Evolutionary conservation across 2,329 filamentous ascomycete species (phyloP), one percentile per base, ranked within the genome.

Genomic region (Drechmeria coniospora): DNA sequence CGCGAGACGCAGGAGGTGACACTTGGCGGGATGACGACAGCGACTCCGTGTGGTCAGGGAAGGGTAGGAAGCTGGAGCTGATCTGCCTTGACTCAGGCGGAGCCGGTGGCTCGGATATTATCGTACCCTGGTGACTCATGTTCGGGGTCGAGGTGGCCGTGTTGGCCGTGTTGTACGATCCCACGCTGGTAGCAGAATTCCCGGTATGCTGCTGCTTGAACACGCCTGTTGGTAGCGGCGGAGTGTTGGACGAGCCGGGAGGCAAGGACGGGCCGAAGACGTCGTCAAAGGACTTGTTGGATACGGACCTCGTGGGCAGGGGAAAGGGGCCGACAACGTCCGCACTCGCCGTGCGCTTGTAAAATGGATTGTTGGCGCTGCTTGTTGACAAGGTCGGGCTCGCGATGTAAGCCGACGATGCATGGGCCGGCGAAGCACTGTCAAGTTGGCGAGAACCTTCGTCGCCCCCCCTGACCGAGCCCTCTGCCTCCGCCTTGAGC

Each of bases 291-390:
- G 75, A 74, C 51, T 68, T 74, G 37, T 81, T 75, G 26, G 63
- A 60, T 31, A 61, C 60, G 26, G 58, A 55, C 40, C 57, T 56
- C 8, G 63, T 52, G 9, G 63, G 57, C 8, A 63, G 56, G 17
- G 57, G 47, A 34, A 70, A 72, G 10, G 63, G 56, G 22, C 62
- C 59, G 54, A 68, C 63, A 32, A 72, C 63, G 37, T 74, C 65
- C 21, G 68, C 63, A 51, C 72, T 75, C 32, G 61, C 65, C 25
- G 71, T 69, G 25, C 72, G 63, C 45, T 83, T 75, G 61, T 94
- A 94, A 63, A 98, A 98, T 1, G 90, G 90, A 49, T 98, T 98
- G 44, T 84, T 94, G 41, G 68, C 81, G 49, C 77, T 87, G 24
- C 74, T 61, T 3, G 65, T 66, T 21, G 74, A 79, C 29, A 63